A percentile compares a stretch with the other conserved stretches of the same genome.
Conservation (phyloP, 164 flowering plant genomes). For the Magnolia kwangsiensis region DNA sequence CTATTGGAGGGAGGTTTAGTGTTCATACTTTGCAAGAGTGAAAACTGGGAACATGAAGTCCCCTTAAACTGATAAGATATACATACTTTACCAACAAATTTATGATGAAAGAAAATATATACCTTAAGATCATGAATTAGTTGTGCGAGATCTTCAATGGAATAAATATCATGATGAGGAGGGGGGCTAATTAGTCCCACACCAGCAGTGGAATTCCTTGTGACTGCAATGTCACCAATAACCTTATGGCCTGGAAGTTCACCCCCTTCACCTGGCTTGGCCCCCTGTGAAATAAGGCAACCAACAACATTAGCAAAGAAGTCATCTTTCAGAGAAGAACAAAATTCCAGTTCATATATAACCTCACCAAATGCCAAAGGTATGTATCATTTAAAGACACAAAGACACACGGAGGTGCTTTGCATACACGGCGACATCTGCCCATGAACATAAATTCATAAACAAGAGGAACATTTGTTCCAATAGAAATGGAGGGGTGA, state of each 20-base stretch:
- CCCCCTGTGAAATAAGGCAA: conserved; percentile 58
- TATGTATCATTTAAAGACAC: conserved; percentile 54
- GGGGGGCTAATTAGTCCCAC: conserved; percentile 99
- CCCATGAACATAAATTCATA: conserved; percentile 57
- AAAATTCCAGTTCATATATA: conserved; percentile 26
- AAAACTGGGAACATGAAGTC: too few species aligned
- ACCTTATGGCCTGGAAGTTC: conserved; percentile 99
- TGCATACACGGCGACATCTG: conserved; percentile 70
- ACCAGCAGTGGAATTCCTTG: conserved; percentile 97
- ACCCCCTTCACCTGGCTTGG: conserved; percentile 99
- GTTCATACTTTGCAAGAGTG: too few species aligned
- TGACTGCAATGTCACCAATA: conserved; percentile 94
- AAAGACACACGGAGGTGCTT: conserved; percentile 68
- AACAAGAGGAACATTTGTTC: conserved; percentile 49
- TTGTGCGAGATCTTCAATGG: conserved; percentile 98
- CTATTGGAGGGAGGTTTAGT: neutral
- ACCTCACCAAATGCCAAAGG: conserved; percentile 55
- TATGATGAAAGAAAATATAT: neutral
- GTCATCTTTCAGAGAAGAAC: conserved; percentile 8
- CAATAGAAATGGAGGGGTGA: conserved; percentile 25
- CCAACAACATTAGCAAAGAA: neutral
- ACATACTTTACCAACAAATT: too few species aligned
- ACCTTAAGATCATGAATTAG: conserved; percentile 98
- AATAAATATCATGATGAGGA: conserved; percentile 99
- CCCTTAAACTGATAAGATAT: too few species aligned